These are phyloP conservation scores for Zoysia japonica DNA, from an alignment of 176 grass and related monocot species.

Conservation along the genomic window DNA sequence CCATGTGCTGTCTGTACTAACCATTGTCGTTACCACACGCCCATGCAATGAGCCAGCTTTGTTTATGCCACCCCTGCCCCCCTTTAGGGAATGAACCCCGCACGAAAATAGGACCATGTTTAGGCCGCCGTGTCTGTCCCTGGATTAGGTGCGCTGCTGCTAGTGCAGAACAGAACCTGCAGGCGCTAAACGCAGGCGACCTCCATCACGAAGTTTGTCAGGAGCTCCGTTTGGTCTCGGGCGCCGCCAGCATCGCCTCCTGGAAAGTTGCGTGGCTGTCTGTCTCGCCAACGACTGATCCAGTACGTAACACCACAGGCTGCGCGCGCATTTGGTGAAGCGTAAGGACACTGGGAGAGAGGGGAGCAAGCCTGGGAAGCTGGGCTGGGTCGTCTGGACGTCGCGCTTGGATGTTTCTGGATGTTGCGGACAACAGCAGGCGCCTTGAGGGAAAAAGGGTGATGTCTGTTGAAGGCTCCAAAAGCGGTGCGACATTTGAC, in stretches of 20 bases:
- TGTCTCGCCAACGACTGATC: conserved; percentile 15
- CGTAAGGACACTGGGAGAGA: neutral
- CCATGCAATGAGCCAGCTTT: conserved; percentile 3
- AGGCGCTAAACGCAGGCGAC: conserved; percentile 11
- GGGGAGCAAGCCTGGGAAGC: neutral
- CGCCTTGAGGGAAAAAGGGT: neutral
- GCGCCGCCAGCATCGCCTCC: conserved; percentile 9
- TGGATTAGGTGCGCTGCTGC: conserved; percentile 34
- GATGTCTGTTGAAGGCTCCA: neutral
- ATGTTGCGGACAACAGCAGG: neutral
- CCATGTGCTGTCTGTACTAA: conserved; percentile 13
- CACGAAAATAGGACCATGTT: conserved; percentile 43
- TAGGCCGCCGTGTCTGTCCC: neutral
- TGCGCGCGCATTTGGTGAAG: conserved; percentile 14
- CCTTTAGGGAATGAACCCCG: conserved; percentile 13
- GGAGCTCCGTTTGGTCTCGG: conserved; percentile 24
- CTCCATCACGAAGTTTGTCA: conserved; percentile 7
- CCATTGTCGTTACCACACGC: conserved; percentile 12
- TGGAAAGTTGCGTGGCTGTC: conserved; percentile 41
- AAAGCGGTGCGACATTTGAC: neutral
- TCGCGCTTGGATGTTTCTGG: neutral
- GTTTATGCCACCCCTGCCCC: conserved; percentile 22
- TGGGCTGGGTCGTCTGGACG: conserved; percentile 8
- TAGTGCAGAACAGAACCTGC: neutral
- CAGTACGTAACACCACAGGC: neutral